Evolutionary conservation across 345 rosid species (phyloP), one percentile per base, ranked within the genome.

Genomic region (Lenwebbia sp.): DNA sequence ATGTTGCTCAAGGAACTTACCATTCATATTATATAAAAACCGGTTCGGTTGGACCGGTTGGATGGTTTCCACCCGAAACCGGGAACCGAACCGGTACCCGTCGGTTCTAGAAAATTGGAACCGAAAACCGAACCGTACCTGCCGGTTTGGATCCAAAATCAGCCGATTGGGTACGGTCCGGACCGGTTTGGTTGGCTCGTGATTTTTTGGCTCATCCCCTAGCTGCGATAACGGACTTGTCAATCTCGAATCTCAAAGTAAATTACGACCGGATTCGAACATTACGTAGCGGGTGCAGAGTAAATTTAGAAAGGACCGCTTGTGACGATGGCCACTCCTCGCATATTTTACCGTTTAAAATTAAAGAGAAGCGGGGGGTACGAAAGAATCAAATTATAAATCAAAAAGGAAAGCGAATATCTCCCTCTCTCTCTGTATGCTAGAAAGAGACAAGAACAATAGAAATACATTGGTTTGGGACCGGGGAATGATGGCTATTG

Each of bases 221-320:
- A n/a, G 0, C 37, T 3, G 12, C 2, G 21, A 65, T 2, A 0
- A 65, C 1, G 17, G 25, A 8, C 2, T 70, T 0, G 1, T 0
- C 5, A 4, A 19, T 6, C 41, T 33, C 11, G 78, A 37, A 19
- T 54, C 11, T 30, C 22, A 30, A 30, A 28, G 33, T 2, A 0
- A 0, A 60, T 60, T 7, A 70, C 25, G 5, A 4, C 25, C 8
- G 2, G 47, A 19, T 70, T 9, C 7, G 22, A 33, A 19, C 13
- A 9, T 19, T 5, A 17, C 6, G 3, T 9, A 65, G 0, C 10
- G 13, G 10, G 22, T 4, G 3, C 13, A 4, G 41, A 30, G 14
- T 19, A 62, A 0, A 30, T 28, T 14, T 7, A 14, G n/a, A 13
- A 7, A n/a, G 37, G 70, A 0, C n/a, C 13, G 37, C 0, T 1